Conservation (phyloP, 805 yeast genomes). For the Kazachstania taianensis region DNA sequence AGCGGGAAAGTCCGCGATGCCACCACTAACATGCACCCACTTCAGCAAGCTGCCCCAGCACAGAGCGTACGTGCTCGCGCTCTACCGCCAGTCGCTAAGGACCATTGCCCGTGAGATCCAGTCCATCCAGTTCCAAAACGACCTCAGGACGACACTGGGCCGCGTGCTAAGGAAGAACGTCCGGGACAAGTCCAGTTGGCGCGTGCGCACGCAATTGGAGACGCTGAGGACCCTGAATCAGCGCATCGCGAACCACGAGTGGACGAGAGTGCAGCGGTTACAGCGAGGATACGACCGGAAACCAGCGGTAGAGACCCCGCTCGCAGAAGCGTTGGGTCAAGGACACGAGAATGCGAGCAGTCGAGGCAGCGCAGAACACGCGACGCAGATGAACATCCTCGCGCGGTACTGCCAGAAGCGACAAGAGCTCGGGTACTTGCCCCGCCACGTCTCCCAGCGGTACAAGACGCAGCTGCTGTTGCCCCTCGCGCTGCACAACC, state of each 20-base stretch:
- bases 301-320: neutral
- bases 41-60: no score
- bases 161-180: constrained; percentile 10
- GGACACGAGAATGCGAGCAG: no score
- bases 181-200: constrained; percentile 22
- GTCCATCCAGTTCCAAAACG: constrained; percentile 10
- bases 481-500: constrained; percentile 24
- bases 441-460: constrained; percentile 10
- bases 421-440: constrained; percentile 10
- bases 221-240: constrained; percentile 12
- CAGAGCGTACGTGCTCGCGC: constrained; percentile 19
- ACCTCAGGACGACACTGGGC: constrained; percentile 8
- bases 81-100: constrained; percentile 26
- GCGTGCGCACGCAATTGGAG: constrained; percentile 10
- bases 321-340: neutral
- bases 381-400: constrained; percentile 11
- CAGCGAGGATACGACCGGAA: neutral
- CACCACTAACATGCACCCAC: no score
- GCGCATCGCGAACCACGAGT: constrained; percentile 4
- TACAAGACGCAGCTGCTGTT: constrained; percentile 13
- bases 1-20: no score
- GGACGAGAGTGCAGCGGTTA: no score
- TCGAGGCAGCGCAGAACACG: neutral
- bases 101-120: constrained; percentile 13
- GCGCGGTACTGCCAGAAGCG: constrained; percentile 11